Evolutionary conservation across 2,329 filamentous ascomycete species (phyloP).

Genomic region (Fusarium sp.): DNA sequence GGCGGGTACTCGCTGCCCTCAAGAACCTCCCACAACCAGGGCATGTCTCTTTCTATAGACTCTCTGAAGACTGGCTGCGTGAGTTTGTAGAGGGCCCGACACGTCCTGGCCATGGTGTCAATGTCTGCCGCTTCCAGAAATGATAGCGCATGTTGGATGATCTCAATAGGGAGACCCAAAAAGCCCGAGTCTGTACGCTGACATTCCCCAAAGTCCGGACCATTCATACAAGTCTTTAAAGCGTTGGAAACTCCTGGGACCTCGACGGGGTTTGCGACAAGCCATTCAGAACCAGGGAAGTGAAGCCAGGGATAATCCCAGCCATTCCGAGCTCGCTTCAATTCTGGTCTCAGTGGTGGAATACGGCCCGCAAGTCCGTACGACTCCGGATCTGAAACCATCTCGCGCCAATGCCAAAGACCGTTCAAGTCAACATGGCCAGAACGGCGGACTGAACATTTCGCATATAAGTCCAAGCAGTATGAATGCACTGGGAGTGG

Average conservation of each 20-base stretch:
- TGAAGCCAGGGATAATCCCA: constrained; percentile 2
- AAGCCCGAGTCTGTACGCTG: background rate
- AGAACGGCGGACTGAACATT: rapidly evolving
- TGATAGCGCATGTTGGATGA: background rate
- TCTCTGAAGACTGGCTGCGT: background rate
- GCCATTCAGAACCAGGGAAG: background rate
- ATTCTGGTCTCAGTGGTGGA: rapidly evolving
- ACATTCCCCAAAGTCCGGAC: rapidly evolving
- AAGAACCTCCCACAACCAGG: constrained; percentile 3
- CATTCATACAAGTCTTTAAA: background rate
- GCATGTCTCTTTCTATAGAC: rapidly evolving
- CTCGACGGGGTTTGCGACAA: constrained; percentile 5
- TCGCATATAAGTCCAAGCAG: constrained; percentile 10
- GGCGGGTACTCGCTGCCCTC: background rate
- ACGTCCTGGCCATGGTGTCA: background rate
- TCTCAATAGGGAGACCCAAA: background rate
- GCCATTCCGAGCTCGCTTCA: background rate
- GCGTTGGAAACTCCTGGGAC: background rate
- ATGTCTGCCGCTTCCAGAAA: rapidly evolving
- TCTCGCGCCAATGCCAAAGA: constrained; percentile 15
- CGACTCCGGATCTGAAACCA: background rate
- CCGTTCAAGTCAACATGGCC: background rate
- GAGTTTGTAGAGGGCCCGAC: background rate
- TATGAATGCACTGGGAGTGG: constrained; percentile 10
- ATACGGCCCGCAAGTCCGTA: background rate